Conservation (phyloP, 2,329 filamentous ascomycete species). For the Verticillium klebahnii region DNA sequence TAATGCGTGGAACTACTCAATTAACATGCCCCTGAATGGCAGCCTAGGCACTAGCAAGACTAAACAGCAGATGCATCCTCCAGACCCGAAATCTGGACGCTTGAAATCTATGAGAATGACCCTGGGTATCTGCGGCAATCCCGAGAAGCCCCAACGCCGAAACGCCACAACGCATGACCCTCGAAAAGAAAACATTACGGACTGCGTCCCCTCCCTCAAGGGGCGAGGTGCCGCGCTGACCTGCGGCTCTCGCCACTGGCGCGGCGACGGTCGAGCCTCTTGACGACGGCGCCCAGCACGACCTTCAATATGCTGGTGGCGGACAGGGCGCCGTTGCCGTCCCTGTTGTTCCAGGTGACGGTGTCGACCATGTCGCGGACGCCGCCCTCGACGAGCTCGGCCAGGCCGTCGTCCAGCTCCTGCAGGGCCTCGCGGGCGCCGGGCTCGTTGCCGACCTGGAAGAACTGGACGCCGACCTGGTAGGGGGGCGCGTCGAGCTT, state of each 20-base stretch:
- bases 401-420: conserved; percentile 71
- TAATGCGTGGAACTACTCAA: too few species aligned
- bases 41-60: too few species aligned
- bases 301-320: conserved; percentile 74
- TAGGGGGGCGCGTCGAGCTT: conserved; percentile 63
- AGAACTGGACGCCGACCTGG: conserved; percentile 93
- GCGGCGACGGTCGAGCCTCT: conserved; percentile 28
- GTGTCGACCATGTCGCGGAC: conserved; percentile 91
- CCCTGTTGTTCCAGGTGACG: conserved; percentile 61
- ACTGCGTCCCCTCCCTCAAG: not conserved
- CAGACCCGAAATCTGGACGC: too few species aligned
- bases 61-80: too few species aligned
- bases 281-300: conserved; percentile 72
- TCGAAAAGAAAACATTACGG: not conserved
- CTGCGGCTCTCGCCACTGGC: conserved; percentile 9
- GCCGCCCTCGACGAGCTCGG: conserved; percentile 44
- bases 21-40: too few species aligned
- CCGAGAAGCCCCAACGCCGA: not conserved
- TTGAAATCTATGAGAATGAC: too few species aligned
- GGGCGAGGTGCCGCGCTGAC: not conserved
- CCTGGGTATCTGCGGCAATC: not conserved
- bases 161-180: not conserved
- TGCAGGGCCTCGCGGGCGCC: conserved; percentile 61
- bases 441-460: conserved; percentile 78
- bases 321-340: conserved; percentile 44